phyloP scores from a whole-genome alignment of 2,329 filamentous ascomycete genomes.

The Cordyceps farinosa region DNA sequence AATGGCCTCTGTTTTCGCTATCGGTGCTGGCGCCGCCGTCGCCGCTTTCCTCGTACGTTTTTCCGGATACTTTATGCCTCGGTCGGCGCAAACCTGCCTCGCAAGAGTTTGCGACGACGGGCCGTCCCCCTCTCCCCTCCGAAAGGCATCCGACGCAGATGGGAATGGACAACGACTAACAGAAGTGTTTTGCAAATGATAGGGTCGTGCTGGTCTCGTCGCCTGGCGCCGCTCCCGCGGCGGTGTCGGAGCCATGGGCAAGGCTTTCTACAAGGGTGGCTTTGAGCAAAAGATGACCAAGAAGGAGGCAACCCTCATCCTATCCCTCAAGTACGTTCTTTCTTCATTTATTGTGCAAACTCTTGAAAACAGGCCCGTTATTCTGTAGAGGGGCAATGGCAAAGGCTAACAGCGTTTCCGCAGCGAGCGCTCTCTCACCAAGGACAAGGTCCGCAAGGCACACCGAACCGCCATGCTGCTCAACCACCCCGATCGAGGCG shows the following conservation, averaged over 20 bases:
- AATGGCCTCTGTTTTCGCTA: slow-evolving; percentile 45
- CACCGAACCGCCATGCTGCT: slow-evolving; percentile 94
- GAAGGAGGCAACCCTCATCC: slow-evolving; percentile 83
- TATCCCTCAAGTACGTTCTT: slow-evolving; percentile 73
- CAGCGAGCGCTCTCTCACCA: slow-evolving; percentile 82
- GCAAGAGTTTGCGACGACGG: not conserved
- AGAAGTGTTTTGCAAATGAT: slow-evolving; percentile 18
- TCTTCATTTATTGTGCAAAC: not conserved
- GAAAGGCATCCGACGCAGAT: not conserved
- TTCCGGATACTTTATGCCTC: not conserved
- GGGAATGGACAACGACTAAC: slow-evolving; percentile 11
- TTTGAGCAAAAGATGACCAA: slow-evolving; percentile 94
- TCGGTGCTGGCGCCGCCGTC: slow-evolving; percentile 47
- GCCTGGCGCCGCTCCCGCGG: slow-evolving; percentile 80
- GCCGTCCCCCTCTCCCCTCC: not conserved
- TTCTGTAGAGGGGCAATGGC: too few relatives aligned
- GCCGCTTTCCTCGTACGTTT: slow-evolving; percentile 48
- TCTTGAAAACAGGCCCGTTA: too few relatives aligned
- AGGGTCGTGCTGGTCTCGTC: slow-evolving; percentile 91
- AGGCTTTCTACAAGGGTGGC: slow-evolving; percentile 97
- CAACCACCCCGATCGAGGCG: slow-evolving; percentile 96
- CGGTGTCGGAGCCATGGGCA: slow-evolving; percentile 74
- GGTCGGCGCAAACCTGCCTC: not conserved
- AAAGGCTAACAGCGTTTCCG: not conserved
- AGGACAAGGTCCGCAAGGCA: slow-evolving; percentile 92